These are phyloP conservation scores for Austropuccinia psidii DNA, from an alignment of 1,284 basidiomycete genomes.

Conservation along the genomic window DNA sequence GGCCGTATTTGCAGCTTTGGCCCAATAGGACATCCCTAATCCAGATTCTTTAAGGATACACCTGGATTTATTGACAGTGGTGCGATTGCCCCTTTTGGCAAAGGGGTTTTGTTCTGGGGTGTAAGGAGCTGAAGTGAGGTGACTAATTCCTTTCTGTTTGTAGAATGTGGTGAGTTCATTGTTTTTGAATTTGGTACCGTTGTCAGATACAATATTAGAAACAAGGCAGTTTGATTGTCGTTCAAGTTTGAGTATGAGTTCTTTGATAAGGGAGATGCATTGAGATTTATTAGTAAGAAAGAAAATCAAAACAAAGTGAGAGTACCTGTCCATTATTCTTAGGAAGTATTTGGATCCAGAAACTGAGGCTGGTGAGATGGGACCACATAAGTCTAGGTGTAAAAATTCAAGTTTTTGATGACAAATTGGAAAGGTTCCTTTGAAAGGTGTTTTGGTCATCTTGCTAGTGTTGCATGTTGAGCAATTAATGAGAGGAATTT, in stretches of 20 bases:
- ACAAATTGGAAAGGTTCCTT: neutral
- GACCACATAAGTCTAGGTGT: neutral
- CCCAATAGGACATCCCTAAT: slow-evolving; percentile 46
- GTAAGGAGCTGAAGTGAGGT: too few species aligned
- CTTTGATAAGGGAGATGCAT: neutral
- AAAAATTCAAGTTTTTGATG: neutral
- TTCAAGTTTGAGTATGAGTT: neutral
- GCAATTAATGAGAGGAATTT: neutral
- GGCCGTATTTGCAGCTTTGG: too few species aligned
- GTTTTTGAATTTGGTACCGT: neutral
- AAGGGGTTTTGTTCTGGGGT: slow-evolving; percentile 48
- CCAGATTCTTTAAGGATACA: slow-evolving; percentile 43
- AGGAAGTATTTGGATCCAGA: neutral
- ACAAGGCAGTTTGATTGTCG: neutral
- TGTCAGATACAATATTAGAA: neutral
- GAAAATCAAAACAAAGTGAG: slow-evolving; percentile 1
- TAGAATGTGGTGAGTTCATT: neutral
- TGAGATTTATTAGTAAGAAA: slow-evolving; percentile 5
- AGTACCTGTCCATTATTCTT: neutral
- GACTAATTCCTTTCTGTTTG: neutral
- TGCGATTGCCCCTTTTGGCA: slow-evolving; percentile 44
- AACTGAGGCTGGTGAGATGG: neutral
- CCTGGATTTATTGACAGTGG: slow-evolving; percentile 41
- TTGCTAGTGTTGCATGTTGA: neutral
- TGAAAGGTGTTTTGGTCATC: neutral